Evolutionary conservation across 2,329 filamentous ascomycete genomes (phyloP).

Genomic region (Pseudopithomyces chartarum): DNA sequence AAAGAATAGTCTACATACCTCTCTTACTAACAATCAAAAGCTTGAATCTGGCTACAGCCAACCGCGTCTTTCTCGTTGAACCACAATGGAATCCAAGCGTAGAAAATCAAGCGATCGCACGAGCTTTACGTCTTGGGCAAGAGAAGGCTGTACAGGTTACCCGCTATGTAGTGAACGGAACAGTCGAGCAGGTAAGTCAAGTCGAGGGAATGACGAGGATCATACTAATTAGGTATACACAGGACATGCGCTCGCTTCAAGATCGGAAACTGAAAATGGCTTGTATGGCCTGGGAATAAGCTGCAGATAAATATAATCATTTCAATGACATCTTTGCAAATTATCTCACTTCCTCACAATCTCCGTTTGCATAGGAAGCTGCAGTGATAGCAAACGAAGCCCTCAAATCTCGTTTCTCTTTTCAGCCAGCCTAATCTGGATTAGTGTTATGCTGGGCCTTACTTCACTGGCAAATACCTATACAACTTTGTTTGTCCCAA

Average conservation of each 20-base stretch:
- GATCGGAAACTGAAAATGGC: conserved; percentile 35
- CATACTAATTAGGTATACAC: neutral
- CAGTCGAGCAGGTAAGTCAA: conserved; percentile 51
- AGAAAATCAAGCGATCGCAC: conserved; percentile 58
- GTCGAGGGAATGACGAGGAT: neutral
- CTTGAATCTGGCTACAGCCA: conserved; percentile 56
- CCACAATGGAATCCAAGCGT: conserved; percentile 62
- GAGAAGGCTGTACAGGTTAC: conserved; percentile 49
- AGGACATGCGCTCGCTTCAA: conserved; percentile 45
- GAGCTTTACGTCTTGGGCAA: conserved; percentile 56
- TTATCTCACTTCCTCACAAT: no score
- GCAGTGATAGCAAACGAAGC: no score
- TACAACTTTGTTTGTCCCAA: no score
- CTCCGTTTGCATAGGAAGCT: no score
- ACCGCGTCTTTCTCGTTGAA: conserved; percentile 58
- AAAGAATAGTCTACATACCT: neutral
- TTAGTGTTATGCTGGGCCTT: no score
- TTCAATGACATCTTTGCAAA: no score
- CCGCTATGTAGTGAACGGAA: conserved; percentile 52
- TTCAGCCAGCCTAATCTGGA: no score
- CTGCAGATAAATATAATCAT: neutral
- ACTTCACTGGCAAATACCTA: no score
- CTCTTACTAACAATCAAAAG: conserved; percentile 23
- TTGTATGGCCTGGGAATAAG: conserved; percentile 12
- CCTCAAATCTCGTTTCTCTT: no score